Evolutionary conservation across 768 basidiomycete species (phyloP).

Genomic region (Tylopilus felleus): DNA sequence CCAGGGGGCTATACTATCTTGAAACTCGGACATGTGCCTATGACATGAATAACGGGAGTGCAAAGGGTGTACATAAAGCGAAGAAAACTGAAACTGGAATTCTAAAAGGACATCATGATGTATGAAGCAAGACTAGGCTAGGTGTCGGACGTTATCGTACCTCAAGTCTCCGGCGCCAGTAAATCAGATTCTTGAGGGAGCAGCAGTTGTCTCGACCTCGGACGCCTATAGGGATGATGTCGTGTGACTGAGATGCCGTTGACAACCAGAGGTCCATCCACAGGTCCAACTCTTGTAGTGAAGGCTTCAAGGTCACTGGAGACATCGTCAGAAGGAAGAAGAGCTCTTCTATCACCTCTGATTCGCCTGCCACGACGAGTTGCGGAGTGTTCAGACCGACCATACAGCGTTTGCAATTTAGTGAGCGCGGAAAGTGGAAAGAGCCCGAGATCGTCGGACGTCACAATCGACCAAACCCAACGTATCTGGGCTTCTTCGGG

Average conservation of each 20-base stretch:
- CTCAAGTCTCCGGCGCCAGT: background rate
- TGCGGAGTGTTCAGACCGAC: background rate
- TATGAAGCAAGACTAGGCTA: background rate
- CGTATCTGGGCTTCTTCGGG: constrained; percentile 19
- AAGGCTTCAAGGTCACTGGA: background rate
- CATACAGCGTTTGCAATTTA: background rate
- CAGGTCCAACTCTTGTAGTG: background rate
- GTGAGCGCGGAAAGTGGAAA: background rate
- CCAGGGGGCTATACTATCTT: background rate
- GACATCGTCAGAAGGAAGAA: constrained; percentile 20
- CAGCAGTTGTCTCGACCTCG: constrained; percentile 12
- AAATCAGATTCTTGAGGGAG: constrained; percentile 16
- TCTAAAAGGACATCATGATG: background rate
- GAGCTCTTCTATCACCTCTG: constrained; percentile 3
- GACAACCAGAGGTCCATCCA: constrained; percentile 20
- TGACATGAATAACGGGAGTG: background rate
- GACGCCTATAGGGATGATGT: constrained; percentile 20
- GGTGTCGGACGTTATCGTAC: background rate
- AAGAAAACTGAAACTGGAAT: background rate
- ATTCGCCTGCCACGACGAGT: constrained; percentile 8
- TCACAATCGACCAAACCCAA: constrained; percentile 21
- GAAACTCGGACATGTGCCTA: background rate
- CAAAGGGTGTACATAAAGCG: background rate
- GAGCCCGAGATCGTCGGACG: constrained; percentile 8
- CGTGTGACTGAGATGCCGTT: background rate